These are phyloP conservation scores for Rhododendron kiyosumense DNA, from an alignment of 148 eudicot genomes.

Conservation along the genomic window DNA sequence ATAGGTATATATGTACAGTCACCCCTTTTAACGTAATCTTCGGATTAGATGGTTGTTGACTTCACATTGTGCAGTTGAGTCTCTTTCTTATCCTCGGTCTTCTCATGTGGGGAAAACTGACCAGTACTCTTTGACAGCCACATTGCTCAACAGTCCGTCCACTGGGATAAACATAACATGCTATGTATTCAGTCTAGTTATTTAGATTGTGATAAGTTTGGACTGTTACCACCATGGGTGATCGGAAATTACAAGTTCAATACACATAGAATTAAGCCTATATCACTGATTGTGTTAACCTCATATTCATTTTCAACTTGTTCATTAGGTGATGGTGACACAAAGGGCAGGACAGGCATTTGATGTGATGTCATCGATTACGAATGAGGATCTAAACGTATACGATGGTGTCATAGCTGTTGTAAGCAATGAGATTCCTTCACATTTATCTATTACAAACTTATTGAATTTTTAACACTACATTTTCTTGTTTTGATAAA, in stretches of 20 bases:
- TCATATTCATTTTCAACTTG: constrained; percentile 12
- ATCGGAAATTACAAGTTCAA: not conserved
- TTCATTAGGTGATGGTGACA: constrained; percentile 71
- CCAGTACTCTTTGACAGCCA: not conserved
- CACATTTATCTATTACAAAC: not conserved
- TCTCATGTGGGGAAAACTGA: not conserved
- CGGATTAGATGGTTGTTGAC: not conserved
- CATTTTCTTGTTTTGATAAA: not conserved
- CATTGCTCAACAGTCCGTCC: not conserved
- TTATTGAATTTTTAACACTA: not conserved
- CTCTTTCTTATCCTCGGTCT: not conserved
- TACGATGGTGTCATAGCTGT: constrained; percentile 91
- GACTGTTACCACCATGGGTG: not conserved
- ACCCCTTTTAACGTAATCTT: not conserved
- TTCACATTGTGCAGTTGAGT: not conserved
- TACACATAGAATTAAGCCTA: not conserved
- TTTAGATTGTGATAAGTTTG: not conserved
- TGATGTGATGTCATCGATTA: constrained; percentile 66
- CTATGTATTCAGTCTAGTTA: not conserved
- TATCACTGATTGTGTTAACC: not conserved
- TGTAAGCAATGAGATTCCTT: constrained; percentile 47
- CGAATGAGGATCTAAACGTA: constrained; percentile 55
- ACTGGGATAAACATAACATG: not conserved
- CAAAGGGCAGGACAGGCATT: constrained; percentile 87
- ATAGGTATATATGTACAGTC: not conserved